Evolutionary conservation across 176 grass and related monocot species (phyloP).

Genomic region (Thinopyrum elongatum): DNA sequence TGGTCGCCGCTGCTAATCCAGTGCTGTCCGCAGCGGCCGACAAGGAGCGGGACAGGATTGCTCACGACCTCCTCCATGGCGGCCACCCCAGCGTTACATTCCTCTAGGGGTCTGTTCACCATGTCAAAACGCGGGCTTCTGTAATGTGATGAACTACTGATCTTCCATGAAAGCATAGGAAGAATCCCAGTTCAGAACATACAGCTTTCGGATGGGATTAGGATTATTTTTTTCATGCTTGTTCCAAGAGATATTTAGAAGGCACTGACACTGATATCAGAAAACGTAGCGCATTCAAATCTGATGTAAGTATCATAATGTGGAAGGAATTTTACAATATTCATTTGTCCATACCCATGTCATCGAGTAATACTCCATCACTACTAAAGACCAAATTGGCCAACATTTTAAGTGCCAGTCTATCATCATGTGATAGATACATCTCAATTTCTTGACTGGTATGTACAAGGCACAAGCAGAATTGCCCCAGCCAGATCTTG

Average conservation of each 20-base stretch:
- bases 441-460: background rate
- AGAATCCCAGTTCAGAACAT: background rate
- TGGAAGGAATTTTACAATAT: conserved; percentile 18
- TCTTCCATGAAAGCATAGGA: background rate
- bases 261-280: background rate
- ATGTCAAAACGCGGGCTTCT: background rate
- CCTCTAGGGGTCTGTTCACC: conserved; percentile 3
- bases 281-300: background rate
- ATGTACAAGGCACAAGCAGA: conserved; percentile 34
- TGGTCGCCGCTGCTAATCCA: conserved; percentile 23
- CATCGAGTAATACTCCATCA: background rate
- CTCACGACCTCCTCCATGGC: conserved; percentile 58
- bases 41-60: conserved; percentile 54
- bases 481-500: background rate
- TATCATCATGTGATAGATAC: background rate
- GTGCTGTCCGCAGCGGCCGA: conserved; percentile 32
- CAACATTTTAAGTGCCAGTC: background rate
- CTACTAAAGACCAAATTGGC: background rate
- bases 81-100: conserved; percentile 16
- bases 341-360: background rate
- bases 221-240: background rate
- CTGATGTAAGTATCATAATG: background rate
- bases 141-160: background rate
- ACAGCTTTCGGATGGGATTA: background rate
- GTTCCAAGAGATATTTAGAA: background rate